Evolutionary conservation across 441 rosid species (phyloP).

Genomic region (Raphanus hybrid): DNA sequence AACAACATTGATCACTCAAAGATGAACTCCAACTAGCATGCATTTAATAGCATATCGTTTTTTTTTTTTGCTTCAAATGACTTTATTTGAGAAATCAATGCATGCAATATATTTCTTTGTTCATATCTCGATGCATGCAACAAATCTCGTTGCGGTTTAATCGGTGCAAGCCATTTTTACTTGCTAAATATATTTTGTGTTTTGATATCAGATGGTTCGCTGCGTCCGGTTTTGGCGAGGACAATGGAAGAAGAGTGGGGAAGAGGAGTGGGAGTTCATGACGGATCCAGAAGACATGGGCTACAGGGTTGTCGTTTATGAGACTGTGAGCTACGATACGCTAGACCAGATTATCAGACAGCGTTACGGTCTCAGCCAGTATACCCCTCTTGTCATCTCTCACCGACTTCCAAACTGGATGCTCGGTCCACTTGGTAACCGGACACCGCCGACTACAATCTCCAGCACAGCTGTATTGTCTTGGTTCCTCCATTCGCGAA

Average conservation of each 20-base stretch:
- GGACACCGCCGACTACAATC: background rate
- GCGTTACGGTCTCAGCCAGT: background rate
- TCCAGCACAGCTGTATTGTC: background rate
- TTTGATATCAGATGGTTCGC: background rate
- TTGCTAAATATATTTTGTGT: background rate
- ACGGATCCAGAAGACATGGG: background rate
- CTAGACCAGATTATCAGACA: no score
- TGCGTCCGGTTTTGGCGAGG: background rate
- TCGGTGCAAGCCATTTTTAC: background rate
- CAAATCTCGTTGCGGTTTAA: no score
- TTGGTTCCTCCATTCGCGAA: background rate
- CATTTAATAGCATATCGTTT: no score
- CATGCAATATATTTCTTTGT: no score
- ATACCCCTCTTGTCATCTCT: background rate
- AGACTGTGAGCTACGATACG: no score
- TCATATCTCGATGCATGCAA: no score
- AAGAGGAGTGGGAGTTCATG: background rate
- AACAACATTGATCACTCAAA: no score
- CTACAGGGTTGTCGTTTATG: no score
- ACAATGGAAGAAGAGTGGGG: background rate
- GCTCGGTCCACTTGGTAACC: background rate
- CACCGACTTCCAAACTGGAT: background rate
- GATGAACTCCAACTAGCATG: no score
- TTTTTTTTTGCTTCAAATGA: no score
- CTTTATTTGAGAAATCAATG: no score